Evolutionary conservation across 192 early-diverging fungal species (phyloP), one percentile per base, ranked within the genome.

Genomic region (Coemansia sp.): DNA sequence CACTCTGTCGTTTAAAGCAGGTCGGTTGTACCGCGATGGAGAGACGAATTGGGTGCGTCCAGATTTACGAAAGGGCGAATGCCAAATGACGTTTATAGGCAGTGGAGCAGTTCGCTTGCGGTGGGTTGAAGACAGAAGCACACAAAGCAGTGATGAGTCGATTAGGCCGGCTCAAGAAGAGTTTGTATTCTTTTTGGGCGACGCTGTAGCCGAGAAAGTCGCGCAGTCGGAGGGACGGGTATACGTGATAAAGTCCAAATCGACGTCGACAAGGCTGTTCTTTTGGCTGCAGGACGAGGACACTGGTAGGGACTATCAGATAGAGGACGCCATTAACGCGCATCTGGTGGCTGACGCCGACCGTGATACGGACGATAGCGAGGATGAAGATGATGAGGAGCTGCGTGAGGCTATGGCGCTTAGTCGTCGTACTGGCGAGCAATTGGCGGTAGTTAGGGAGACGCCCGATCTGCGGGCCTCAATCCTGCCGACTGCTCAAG

Each of bases 271-370:
- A 77, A 88, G 89, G 31, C 65, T 89, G 57, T 94, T 95, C 70
- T 94, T 91, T 64, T 95, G 94, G 94, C 86, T 93, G 82, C 94
- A 95, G 72, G 87, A 85, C 44, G 69, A 77, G 5, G 87, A 90
- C 50, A 75, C 84, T 17, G 84, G 86, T 17, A 83, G 80, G 36
- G 92, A 92, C 75, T 63, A 75, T 14, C 84, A 84, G 55, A 64
- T 90, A n/a, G 76, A 86, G 10, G 68, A 67, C 21, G 73, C 75
- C 17, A 85, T 91, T 42, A 94, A 92, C 66, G 45, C 71, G 10
- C 61, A 88, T 57, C 83, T 93, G 51, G 88, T 84, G 55, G 81
- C 36, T 21, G 70, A 53, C 8, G 69, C 44, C 10, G 69, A 63
- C 3, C 41, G 32, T 4, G 64, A 62, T 61, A 64, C 32, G 2